Base-by-base conservation (phyloP, 108 stramenopile species). In the Discostella stelligeroides region DNA sequence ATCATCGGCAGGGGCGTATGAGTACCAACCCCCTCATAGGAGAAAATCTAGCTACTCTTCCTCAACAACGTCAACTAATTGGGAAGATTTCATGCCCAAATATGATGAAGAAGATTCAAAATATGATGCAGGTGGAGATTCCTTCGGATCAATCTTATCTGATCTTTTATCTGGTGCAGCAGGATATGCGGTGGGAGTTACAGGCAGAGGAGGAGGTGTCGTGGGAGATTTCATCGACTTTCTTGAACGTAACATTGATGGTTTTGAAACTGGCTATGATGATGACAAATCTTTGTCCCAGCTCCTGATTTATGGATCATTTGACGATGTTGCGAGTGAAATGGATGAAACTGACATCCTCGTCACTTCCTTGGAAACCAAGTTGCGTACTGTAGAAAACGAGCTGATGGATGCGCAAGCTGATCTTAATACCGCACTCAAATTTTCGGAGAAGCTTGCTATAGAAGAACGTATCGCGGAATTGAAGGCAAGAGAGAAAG, bases 51-150 rank as follows among this genome's bases (percentile, higher is more conserved):
- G 63, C 30, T 62, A 69, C 49, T 20, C 82, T 5, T 78, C 68
- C 9, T 54, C 81, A 9, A 30, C 14, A 7, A 60, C 53, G 47
- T 73, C 76, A 50, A 60, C 76, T 54, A 82, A 81, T 64, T 94
- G 92, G 92, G 73, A 73, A 63, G 92, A 94, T 68, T 94, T 71
- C 73, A 91, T 94, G 85, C 92, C 92, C 18, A 81, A 87, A 9
- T 87, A 90, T 61, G 53, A 69, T 34, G 74, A 80, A 13, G 70
- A 84, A 47, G 83, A 92, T 63, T 55, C 75, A 48, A 70, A 82
- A 8, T 94, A 90, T 60, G 88, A 91, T 66, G 67, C 87, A n/a
- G 79, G 67, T 49, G 89, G 88, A 9, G 93, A 94, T 71, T 86
- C 86, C 2, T 94, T 90, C 70, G 81, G 81, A 25, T 58, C 85